A percentile compares a stretch with the other conserved stretches of the same genome.
These are phyloP conservation scores for Begonia loranthoides DNA, from an alignment of 306 rosid genomes.

Conservation along the genomic window DNA sequence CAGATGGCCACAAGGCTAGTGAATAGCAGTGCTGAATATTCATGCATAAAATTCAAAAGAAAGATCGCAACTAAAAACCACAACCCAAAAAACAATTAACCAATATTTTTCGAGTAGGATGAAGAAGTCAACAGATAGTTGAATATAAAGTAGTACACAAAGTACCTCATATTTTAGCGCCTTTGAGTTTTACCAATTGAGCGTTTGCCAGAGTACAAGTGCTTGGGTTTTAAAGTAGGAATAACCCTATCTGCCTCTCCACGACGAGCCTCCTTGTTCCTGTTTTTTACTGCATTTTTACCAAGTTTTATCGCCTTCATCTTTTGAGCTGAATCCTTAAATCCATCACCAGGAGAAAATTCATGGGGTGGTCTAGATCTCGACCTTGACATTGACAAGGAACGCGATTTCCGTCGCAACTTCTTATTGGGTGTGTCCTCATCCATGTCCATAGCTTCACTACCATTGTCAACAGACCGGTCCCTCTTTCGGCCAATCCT, in stretches of 20 bases:
- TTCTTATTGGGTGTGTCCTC: conserved; percentile 56
- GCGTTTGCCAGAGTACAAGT: conserved; percentile 75
- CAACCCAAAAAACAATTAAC: too few species aligned
- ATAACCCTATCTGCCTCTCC: conserved; percentile 94
- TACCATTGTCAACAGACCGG: conserved; percentile 39
- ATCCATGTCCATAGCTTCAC: conserved; percentile 58
- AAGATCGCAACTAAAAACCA: too few species aligned
- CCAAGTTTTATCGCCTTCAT: conserved; percentile 48
- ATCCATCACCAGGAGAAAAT: conserved; percentile 76
- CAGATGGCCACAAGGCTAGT: too few species aligned
- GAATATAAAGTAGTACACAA: too few species aligned
- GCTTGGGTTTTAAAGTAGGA: conserved; percentile 64
- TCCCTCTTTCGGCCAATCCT: conserved; percentile 60
- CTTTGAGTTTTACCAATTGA: conserved; percentile 58
- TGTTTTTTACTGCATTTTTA: conserved; percentile 47
- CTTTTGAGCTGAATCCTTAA: conserved; percentile 66
- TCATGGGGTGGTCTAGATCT: conserved; percentile 50
- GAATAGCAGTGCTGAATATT: too few species aligned
- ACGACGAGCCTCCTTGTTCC: conserved; percentile 75
- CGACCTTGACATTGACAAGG: conserved; percentile 38
- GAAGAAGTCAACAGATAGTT: too few species aligned
- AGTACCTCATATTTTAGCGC: conserved; percentile 37
- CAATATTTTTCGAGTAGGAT: too few species aligned
- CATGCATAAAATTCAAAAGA: too few species aligned
- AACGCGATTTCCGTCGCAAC: conserved; percentile 33